These are phyloP conservation scores for Monilinia aucupariae DNA, from an alignment of 2,329 filamentous ascomycete species.

Conservation along the genomic window DNA sequence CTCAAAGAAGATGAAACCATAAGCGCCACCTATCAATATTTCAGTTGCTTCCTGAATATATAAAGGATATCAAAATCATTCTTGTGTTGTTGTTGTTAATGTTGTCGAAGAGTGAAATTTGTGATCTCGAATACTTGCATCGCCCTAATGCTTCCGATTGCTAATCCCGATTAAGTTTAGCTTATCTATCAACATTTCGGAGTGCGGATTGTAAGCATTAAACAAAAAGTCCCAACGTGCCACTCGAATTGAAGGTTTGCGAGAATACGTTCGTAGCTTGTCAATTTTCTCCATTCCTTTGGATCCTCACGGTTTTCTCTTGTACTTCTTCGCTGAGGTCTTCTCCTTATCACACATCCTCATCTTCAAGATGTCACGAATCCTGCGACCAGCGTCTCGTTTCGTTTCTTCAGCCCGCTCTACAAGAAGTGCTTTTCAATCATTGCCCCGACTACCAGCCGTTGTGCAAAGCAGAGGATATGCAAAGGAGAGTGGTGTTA, in stretches of 20 bases:
- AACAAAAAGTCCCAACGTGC: constrained; percentile 19
- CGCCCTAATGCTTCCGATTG: constrained; percentile 15
- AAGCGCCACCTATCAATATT: neutral
- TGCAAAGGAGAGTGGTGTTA: constrained; percentile 49
- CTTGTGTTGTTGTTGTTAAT: neutral
- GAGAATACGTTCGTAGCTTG: constrained; percentile 4
- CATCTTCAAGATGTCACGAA: constrained; percentile 41
- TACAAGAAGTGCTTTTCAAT: constrained; percentile 48
- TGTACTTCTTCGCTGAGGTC: constrained; percentile 11
- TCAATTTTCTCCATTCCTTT: constrained; percentile 6
- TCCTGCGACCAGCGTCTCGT: constrained; percentile 59
- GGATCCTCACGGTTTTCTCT: neutral
- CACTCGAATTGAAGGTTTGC: constrained; percentile 15
- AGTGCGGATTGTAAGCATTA: constrained; percentile 14
- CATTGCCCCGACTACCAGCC: constrained; percentile 34
- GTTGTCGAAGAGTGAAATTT: neutral
- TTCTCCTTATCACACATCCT: neutral
- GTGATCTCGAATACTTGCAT: neutral
- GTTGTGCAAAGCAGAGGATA: constrained; percentile 35
- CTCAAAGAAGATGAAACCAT: neutral
- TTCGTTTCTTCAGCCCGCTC: constrained; percentile 49
- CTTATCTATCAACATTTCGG: constrained; percentile 18
- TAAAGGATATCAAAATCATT: neutral
- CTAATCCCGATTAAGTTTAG: constrained; percentile 12
- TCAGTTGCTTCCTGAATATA: neutral